Evolutionary conservation across 2,329 filamentous ascomycete species (phyloP).

Genomic region (Colletotrichum abscissum): DNA sequence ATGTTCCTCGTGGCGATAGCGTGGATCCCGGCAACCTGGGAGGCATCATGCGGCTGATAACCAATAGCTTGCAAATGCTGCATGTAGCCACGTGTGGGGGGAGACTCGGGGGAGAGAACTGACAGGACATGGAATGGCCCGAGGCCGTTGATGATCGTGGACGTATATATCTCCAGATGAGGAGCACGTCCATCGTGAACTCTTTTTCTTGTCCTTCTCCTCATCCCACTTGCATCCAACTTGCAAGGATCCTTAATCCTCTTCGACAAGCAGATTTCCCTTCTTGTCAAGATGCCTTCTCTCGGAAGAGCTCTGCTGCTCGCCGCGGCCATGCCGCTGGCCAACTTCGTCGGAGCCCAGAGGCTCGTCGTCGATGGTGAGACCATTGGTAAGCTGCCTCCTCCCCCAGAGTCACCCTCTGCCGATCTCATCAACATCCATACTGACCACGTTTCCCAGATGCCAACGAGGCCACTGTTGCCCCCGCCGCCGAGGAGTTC

Average conservation of each 20-base stretch:
- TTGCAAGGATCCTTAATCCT: background rate
- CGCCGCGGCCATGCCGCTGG: constrained; percentile 20
- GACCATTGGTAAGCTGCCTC: constrained; percentile 35
- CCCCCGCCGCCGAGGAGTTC: constrained; percentile 36
- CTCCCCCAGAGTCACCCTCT: background rate
- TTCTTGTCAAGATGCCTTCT: constrained; percentile 26
- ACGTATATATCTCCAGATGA: constrained; percentile 8
- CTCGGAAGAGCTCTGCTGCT: constrained; percentile 18
- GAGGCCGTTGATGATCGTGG: constrained; percentile 11
- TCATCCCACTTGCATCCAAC: constrained; percentile 16
- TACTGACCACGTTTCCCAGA: constrained; percentile 2
- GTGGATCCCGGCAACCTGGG: background rate
- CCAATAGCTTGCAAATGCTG: constrained; percentile 6
- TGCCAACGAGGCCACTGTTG: constrained; percentile 37
- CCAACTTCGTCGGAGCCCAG: constrained; percentile 36
- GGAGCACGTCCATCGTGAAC: background rate
- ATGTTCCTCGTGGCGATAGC: constrained; percentile 18
- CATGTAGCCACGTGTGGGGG: constrained; percentile 2
- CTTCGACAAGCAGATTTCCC: constrained; percentile 5
- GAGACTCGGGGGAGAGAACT: background rate
- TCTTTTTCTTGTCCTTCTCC: background rate
- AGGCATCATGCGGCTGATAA: constrained; percentile 10
- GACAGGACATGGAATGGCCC: background rate
- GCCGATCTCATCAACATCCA: background rate
- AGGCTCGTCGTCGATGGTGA: constrained; percentile 40